A percentile compares a stretch with the other conserved stretches of the same genome.
Evolutionary conservation across 169 alveolate genomes (phyloP).

Genomic region (Plasmodium berghei): DNA sequence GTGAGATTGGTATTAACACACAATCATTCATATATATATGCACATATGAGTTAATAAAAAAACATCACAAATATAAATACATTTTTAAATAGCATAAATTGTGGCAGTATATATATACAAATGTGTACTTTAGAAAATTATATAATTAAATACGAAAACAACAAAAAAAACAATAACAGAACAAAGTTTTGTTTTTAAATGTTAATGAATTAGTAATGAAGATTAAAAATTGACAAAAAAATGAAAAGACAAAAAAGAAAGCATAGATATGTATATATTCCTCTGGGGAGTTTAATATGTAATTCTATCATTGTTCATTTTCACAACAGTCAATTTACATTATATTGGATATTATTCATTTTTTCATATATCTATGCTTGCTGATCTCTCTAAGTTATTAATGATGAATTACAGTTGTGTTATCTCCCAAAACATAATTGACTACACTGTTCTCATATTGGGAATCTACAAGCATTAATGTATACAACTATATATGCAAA

Average conservation of each 20-base stretch:
- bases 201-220: conserved; percentile 7
- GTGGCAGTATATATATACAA: no score
- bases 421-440: no score
- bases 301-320: not conserved
- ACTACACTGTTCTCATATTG: no score
- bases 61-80: no score
- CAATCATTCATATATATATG: no score
- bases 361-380: no score
- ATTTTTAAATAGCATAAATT: no score
- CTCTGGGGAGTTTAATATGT: not conserved
- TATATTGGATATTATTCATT: no score
- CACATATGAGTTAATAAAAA: no score
- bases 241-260: conserved; percentile 7
- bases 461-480: not conserved
- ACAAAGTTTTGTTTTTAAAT: not conserved
- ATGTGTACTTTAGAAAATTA: not conserved
- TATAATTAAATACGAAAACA: not conserved
- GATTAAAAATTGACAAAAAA: conserved; percentile 9
- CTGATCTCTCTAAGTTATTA: no score
- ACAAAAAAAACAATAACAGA: not conserved
- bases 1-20: no score
- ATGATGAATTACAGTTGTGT: no score
- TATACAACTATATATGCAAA: not conserved
- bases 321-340: not conserved
- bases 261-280: not conserved